Evolutionary conservation across 2,329 filamentous ascomycete genomes (phyloP).

Genomic region (Clonostachys sp.): DNA sequence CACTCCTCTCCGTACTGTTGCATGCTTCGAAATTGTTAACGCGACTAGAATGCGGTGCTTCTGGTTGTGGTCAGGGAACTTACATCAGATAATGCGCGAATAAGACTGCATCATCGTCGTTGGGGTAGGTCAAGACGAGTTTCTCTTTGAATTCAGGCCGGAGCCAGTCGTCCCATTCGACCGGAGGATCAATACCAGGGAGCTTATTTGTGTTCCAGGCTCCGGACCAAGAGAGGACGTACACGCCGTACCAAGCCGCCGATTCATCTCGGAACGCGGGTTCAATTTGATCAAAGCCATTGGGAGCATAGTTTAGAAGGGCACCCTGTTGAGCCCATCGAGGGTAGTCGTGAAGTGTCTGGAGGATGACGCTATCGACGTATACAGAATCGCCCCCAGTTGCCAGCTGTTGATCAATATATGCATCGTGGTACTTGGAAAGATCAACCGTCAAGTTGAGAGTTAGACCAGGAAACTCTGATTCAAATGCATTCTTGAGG

Average conservation of each 20-base stretch:
- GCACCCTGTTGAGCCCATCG: slow-evolving; percentile 43
- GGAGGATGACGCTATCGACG: slow-evolving; percentile 41
- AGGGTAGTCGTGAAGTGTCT: slow-evolving; percentile 46
- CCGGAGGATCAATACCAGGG: slow-evolving; percentile 20
- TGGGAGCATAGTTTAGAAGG: slow-evolving; percentile 43
- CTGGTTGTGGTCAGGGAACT: slow-evolving; percentile 8
- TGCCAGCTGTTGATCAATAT: slow-evolving; percentile 36
- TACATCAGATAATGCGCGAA: slow-evolving; percentile 44
- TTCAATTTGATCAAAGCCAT: slow-evolving; percentile 35
- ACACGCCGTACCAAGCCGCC: slow-evolving; percentile 33
- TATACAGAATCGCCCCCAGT: slow-evolving; percentile 22
- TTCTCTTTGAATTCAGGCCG: slow-evolving; percentile 47
- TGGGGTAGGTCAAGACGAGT: slow-evolving; percentile 49
- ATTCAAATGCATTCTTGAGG: slow-evolving; percentile 37
- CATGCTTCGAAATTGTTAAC: slow-evolving; percentile 13
- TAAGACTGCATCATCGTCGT: slow-evolving; percentile 52
- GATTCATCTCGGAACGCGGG: slow-evolving; percentile 34
- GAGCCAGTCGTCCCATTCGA: slow-evolving; percentile 35
- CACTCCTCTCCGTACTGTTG: slow-evolving; percentile 35
- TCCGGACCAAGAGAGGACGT: slow-evolving; percentile 29
- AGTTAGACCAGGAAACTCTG: slow-evolving; percentile 40
- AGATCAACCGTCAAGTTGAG: slow-evolving; percentile 51
- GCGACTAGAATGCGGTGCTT: not conserved
- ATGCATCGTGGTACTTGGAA: slow-evolving; percentile 48
- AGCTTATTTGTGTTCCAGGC: slow-evolving; percentile 29